Evolutionary conservation across 108 stramenopile species (phyloP).

Genomic region (Skeletonema marinoi): DNA sequence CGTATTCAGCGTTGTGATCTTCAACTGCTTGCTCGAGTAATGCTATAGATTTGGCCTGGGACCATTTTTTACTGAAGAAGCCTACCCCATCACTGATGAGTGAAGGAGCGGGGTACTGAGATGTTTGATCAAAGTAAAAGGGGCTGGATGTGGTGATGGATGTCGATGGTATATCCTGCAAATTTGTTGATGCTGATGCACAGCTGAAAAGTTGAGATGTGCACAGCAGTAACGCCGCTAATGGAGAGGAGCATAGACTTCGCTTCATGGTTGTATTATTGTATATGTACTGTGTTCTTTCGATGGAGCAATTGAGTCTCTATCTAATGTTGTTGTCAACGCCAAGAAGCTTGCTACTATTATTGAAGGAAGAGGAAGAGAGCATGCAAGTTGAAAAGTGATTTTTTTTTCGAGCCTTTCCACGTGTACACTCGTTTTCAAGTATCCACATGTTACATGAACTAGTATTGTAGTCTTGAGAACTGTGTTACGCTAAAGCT

Average conservation of each 20-base stretch:
- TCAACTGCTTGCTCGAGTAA: slow-evolving; percentile 79
- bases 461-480: too few species aligned
- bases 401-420: neutral
- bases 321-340: too few species aligned
- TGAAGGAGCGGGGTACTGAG: slow-evolving; percentile 23
- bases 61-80: slow-evolving; percentile 26
- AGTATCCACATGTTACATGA: too few species aligned
- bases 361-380: neutral
- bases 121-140: slow-evolving; percentile 19
- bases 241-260: too few species aligned
- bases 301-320: too few species aligned
- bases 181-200: neutral
- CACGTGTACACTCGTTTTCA: neutral
- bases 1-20: slow-evolving; percentile 83
- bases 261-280: neutral
- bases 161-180: neutral
- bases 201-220: neutral
- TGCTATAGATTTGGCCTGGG: slow-evolving; percentile 46
- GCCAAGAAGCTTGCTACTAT: neutral
- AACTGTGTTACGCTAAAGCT: neutral
- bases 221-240: neutral
- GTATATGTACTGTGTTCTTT: too few species aligned
- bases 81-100: slow-evolving; percentile 6
- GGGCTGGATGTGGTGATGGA: neutral
- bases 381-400: too few species aligned